Evolutionary conservation across 1,284 basidiomycete genomes (phyloP).

Genomic region (Leccinum fallax): DNA sequence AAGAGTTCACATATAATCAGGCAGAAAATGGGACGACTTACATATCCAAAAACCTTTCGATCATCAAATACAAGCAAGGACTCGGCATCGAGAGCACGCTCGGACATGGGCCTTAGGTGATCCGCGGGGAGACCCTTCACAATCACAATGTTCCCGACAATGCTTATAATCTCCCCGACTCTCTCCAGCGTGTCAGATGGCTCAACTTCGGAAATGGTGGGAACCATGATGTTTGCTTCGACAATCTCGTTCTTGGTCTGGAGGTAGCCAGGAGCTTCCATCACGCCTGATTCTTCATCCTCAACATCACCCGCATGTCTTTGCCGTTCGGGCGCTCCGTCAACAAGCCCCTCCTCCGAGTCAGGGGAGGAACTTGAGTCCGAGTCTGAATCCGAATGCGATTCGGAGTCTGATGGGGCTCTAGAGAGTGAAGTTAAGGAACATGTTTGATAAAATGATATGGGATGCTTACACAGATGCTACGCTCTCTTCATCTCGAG

Average conservation of each 20-base stretch:
- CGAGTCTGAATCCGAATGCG: conserved; percentile 47
- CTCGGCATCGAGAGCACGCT: conserved; percentile 76
- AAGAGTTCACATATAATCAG: not conserved
- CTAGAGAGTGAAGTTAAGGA: conserved; percentile 23
- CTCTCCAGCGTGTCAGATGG: conserved; percentile 63
- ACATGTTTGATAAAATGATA: conserved; percentile 14
- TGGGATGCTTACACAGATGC: conserved; percentile 22
- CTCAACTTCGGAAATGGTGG: conserved; percentile 58
- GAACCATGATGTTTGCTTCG: conserved; percentile 53
- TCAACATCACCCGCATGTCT: conserved; percentile 38
- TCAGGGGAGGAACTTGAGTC: conserved; percentile 36
- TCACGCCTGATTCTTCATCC: conserved; percentile 50
- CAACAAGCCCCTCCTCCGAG: conserved; percentile 30
- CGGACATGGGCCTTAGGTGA: conserved; percentile 45
- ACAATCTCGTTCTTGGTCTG: conserved; percentile 67
- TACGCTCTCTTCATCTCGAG: conserved; percentile 40
- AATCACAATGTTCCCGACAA: conserved; percentile 71
- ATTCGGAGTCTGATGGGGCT: conserved; percentile 40
- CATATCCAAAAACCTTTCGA: conserved; percentile 80
- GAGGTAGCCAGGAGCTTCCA: conserved; percentile 45
- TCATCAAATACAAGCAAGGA: conserved; percentile 88
- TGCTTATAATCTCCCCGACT: conserved; percentile 74
- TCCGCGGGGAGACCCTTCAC: conserved; percentile 60
- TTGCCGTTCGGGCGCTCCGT: conserved; percentile 12
- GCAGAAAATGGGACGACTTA: conserved; percentile 42